phyloP scores from a whole-genome alignment of 331 rosid genomes.

The Quercus tomentella region DNA sequence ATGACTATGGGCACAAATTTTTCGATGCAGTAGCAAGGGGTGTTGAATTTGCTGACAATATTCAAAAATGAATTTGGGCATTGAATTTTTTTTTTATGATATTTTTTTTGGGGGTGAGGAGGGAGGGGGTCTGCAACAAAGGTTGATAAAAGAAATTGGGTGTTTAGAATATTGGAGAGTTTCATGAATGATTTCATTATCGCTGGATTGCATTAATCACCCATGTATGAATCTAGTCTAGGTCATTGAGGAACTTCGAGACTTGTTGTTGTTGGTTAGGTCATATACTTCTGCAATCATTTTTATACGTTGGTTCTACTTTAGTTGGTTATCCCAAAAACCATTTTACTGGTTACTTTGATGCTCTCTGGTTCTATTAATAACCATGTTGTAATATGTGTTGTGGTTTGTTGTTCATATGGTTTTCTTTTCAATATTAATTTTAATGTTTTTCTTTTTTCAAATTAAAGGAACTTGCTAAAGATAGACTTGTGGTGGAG shows the following conservation, averaged over 20 bases:
- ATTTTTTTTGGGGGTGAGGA: too few species aligned
- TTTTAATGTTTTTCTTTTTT: background rate
- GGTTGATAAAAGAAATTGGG: too few species aligned
- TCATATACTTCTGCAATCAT: background rate
- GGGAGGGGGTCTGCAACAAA: too few species aligned
- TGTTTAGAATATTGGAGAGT: too few species aligned
- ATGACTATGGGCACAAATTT: background rate
- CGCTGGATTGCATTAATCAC: too few species aligned
- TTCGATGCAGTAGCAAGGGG: background rate
- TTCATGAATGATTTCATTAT: too few species aligned
- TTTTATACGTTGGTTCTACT: background rate
- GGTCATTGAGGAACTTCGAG: background rate
- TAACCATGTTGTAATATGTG: background rate
- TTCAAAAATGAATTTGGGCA: background rate
- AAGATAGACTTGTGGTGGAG: conserved; percentile 70
- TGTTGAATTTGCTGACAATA: background rate
- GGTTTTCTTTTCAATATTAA: background rate
- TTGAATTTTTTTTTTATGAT: background rate
- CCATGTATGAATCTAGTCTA: too few species aligned
- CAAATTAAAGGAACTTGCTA: conserved; percentile 57
- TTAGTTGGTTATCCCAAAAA: background rate
- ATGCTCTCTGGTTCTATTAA: background rate
- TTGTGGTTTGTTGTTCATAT: background rate
- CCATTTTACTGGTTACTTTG: background rate
- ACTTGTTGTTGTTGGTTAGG: background rate